Conservation (phyloP, 305 asterid species). For the Solanum hybrid region DNA sequence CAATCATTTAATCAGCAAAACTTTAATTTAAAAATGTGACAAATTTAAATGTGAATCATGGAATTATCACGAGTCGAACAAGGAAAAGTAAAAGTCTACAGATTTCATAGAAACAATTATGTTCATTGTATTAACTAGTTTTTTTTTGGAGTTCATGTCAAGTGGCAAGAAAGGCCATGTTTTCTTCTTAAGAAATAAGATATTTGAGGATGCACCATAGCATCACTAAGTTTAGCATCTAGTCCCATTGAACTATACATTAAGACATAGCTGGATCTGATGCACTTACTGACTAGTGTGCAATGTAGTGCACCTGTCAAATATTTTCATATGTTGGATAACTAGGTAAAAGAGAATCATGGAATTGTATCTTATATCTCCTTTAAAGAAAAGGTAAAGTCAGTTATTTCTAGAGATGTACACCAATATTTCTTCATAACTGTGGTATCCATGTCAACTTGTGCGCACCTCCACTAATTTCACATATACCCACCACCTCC, state of each 20-base stretch:
- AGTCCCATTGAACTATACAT: neutral
- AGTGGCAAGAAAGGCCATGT: neutral
- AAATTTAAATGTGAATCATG: neutral
- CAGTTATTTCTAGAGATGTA: neutral
- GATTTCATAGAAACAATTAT: neutral
- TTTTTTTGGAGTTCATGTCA: neutral
- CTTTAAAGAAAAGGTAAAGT: neutral
- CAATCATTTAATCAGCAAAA: neutral
- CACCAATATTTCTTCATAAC: neutral
- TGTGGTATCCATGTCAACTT: neutral
- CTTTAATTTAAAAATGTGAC: neutral
- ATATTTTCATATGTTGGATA: neutral
- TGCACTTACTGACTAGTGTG: neutral
- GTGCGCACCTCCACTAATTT: neutral
- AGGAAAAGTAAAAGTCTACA: neutral
- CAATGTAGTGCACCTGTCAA: neutral
- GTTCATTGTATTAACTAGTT: neutral
- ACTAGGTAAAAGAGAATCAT: neutral
- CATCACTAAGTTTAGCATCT: neutral
- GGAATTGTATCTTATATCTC: neutral
- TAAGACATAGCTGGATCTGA: constrained; percentile 1
- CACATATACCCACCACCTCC: neutral
- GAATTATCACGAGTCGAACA: neutral
- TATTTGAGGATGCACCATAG: neutral
- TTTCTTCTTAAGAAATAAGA: neutral